These are phyloP conservation scores for Lathyrus sativus DNA, from an alignment of 306 rosid species.

Conservation along the genomic window DNA sequence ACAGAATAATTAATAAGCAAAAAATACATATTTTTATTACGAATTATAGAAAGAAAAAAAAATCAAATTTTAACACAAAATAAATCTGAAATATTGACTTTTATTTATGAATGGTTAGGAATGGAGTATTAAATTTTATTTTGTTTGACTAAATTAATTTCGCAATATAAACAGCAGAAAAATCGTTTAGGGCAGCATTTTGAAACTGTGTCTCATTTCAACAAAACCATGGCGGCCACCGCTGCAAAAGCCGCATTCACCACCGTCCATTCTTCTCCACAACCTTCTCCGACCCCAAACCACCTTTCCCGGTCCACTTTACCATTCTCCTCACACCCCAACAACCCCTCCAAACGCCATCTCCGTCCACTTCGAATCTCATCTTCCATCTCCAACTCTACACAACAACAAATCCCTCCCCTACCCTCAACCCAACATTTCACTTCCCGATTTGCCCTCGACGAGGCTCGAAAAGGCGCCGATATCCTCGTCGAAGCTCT, in stretches of 20 bases:
- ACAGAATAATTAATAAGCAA: too few relatives aligned
- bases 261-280: background rate
- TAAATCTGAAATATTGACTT: too few relatives aligned
- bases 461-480: conserved; percentile 75
- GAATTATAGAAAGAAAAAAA: too few relatives aligned
- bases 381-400: conserved; percentile 39
- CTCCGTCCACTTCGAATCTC: conserved; percentile 42
- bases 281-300: background rate
- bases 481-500: conserved; percentile 89
- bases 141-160: too few relatives aligned
- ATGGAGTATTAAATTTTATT: too few relatives aligned
- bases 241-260: conserved; percentile 31
- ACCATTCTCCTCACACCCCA: conserved; percentile 39
- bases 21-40: too few relatives aligned
- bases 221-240: conserved; percentile 40
- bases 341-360: conserved; percentile 23
- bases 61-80: too few relatives aligned
- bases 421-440: conserved; percentile 2
- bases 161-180: background rate
- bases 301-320: conserved; percentile 26
- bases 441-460: conserved; percentile 51
- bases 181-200: conserved; percentile 4
- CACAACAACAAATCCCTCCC: conserved; percentile 10
- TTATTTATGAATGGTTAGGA: too few relatives aligned
- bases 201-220: background rate